phyloP scores from a whole-genome alignment of 225 moss, liverwort and hornwort species.

The Pleurozium schreberi region DNA sequence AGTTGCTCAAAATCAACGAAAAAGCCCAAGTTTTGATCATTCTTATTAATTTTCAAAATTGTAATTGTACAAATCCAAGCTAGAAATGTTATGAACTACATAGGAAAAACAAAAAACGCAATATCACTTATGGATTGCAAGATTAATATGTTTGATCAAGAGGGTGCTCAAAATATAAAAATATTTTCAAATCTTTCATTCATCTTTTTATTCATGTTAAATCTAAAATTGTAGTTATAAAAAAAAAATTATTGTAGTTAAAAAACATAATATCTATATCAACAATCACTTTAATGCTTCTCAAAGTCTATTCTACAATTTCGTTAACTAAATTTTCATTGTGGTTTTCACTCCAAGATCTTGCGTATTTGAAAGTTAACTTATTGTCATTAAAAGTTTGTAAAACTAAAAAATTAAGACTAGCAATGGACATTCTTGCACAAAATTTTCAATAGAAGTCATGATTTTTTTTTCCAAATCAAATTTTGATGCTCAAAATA shows the following conservation, averaged over 20 bases:
- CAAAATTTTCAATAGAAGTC: background rate
- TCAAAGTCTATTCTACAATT: background rate
- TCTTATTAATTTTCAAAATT: background rate
- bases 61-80: accelerated
- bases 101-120: background rate
- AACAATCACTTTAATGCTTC: background rate
- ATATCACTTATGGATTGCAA: background rate
- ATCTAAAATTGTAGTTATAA: background rate
- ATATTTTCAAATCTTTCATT: background rate
- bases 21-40: accelerated
- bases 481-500: background rate
- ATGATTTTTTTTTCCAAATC: accelerated
- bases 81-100: background rate
- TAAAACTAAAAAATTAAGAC: background rate
- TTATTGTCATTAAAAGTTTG: background rate
- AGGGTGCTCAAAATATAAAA: background rate
- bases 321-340: background rate
- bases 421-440: background rate
- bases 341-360: background rate
- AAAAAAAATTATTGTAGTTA: too few species aligned
- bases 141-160: background rate
- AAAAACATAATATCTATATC: background rate
- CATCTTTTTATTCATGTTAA: background rate
- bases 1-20: background rate
- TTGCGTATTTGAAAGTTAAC: background rate